These are phyloP conservation scores for Pyrenophora seminiperda DNA, from an alignment of 2,329 filamentous ascomycete genomes.

Conservation along the genomic window DNA sequence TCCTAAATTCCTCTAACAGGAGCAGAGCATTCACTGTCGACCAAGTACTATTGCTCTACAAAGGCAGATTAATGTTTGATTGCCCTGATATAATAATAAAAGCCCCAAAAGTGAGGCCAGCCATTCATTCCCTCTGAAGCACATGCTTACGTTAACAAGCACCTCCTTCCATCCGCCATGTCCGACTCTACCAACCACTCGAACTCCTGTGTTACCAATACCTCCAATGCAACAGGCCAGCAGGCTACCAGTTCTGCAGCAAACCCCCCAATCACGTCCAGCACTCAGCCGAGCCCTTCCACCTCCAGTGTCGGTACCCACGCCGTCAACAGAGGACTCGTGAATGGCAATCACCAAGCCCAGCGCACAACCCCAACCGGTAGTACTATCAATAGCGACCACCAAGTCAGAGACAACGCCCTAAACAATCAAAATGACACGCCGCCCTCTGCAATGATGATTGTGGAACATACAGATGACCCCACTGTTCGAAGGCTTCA, in stretches of 20 bases:
- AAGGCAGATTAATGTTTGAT: no score
- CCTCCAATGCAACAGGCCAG: not conserved
- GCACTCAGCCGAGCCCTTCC: not conserved
- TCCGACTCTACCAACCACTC: constrained; percentile 1
- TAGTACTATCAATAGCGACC: not conserved
- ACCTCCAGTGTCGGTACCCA: not conserved
- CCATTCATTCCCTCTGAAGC: no score
- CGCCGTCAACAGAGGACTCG: not conserved
- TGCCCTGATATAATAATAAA: no score
- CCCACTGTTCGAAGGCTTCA: constrained; percentile 3
- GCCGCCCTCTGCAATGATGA: not conserved
- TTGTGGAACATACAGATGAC: not conserved
- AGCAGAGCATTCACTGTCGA: no score
- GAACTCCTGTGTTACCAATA: not conserved
- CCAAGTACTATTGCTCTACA: no score
- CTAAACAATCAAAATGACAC: not conserved
- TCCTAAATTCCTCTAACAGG: no score
- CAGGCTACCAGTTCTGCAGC: not conserved
- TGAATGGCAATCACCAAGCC: constrained; percentile 4
- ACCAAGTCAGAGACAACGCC: not conserved
- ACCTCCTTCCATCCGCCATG: not conserved
- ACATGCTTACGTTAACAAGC: not conserved
- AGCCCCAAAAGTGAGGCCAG: no score
- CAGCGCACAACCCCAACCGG: not conserved
- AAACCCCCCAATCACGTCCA: not conserved